Percentiles rank a stretch among this genome's conserved stretches.
These are phyloP conservation scores for Cerrena zonata DNA, from an alignment of 1,284 basidiomycete genomes.

Conservation along the genomic window DNA sequence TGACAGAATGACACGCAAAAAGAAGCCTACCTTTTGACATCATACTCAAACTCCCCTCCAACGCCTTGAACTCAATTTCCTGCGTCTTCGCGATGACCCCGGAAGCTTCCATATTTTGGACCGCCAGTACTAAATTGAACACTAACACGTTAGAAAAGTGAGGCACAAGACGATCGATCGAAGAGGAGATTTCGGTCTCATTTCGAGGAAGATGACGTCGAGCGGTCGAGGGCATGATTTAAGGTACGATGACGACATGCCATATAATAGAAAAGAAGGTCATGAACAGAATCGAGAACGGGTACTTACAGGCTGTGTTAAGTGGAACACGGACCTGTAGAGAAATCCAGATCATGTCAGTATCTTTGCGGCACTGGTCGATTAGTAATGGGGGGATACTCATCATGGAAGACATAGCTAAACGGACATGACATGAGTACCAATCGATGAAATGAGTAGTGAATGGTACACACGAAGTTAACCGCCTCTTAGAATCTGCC, in stretches of 20 bases:
- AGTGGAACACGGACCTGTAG: slow-evolving; percentile 87
- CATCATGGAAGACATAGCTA: slow-evolving; percentile 77
- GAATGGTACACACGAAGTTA: slow-evolving; percentile 59
- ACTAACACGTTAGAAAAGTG: background rate
- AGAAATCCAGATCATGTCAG: slow-evolving; percentile 19
- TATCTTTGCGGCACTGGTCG: slow-evolving; percentile 8
- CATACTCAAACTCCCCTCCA: slow-evolving; percentile 80
- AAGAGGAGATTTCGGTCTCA: background rate
- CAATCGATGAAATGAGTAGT: background rate
- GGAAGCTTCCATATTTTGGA: slow-evolving; percentile 83
- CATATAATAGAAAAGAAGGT: slow-evolving; percentile 3
- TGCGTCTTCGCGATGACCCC: slow-evolving; percentile 58
- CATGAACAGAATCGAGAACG: too few relatives aligned
- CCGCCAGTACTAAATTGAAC: slow-evolving; percentile 58
- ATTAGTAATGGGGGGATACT: slow-evolving; percentile 31
- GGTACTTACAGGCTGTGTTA: slow-evolving; percentile 73
- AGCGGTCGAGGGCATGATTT: too few relatives aligned
- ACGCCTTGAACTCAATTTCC: slow-evolving; percentile 74
- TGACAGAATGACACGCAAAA: slow-evolving; percentile 4
- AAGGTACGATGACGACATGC: too few relatives aligned
- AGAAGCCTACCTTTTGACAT: slow-evolving; percentile 69
- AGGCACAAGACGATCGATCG: background rate
- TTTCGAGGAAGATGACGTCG: background rate
- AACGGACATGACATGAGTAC: background rate
- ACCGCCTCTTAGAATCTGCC: slow-evolving; percentile 72